Percentiles rank a stretch among this genome's conserved stretches.
Conservation (phyloP, 1,284 basidiomycete species). For the Cryptococcus depauperatus region DNA sequence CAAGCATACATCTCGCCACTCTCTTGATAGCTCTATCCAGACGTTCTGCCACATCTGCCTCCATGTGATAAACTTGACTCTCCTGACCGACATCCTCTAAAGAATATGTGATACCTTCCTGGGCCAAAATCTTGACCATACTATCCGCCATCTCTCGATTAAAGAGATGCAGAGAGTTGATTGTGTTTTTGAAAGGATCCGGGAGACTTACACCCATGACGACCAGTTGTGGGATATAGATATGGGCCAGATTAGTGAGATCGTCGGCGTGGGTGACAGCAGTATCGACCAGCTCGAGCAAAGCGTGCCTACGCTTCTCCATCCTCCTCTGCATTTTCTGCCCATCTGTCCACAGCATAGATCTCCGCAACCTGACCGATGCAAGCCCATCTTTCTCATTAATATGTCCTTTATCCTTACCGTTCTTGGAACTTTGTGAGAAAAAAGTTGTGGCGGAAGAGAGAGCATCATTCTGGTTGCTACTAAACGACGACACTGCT, state of each 20-base stretch:
- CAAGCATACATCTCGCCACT: not conserved
- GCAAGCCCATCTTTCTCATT: constrained; percentile 4
- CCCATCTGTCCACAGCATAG: constrained; percentile 28
- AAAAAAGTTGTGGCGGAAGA: constrained; percentile 44
- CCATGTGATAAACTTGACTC: not conserved
- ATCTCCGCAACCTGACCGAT: constrained; percentile 24
- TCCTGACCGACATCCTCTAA: constrained; percentile 9
- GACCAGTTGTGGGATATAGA: constrained; percentile 47
- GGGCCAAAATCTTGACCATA: constrained; percentile 51
- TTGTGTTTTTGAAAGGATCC: no score
- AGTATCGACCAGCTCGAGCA: constrained; percentile 67
- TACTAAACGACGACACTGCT: constrained; percentile 32
- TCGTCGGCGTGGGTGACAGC: constrained; percentile 73
- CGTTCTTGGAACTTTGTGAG: constrained; percentile 40
- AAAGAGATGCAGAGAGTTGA: no score
- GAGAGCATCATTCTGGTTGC: constrained; percentile 32
- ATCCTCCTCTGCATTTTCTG: constrained; percentile 19
- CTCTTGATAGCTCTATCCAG: not conserved
- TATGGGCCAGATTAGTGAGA: constrained; percentile 60
- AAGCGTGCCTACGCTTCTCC: constrained; percentile 36
- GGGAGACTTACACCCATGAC: no score
- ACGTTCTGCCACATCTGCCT: not conserved
- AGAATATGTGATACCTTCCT: constrained; percentile 50
- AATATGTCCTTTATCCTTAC: constrained; percentile 23
- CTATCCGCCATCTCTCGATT: constrained; percentile 5